A percentile compares a stretch with the other conserved stretches of the same genome.
These are phyloP conservation scores for Ricinus communis DNA, from an alignment of 345 rosid species.

Conservation along the genomic window DNA sequence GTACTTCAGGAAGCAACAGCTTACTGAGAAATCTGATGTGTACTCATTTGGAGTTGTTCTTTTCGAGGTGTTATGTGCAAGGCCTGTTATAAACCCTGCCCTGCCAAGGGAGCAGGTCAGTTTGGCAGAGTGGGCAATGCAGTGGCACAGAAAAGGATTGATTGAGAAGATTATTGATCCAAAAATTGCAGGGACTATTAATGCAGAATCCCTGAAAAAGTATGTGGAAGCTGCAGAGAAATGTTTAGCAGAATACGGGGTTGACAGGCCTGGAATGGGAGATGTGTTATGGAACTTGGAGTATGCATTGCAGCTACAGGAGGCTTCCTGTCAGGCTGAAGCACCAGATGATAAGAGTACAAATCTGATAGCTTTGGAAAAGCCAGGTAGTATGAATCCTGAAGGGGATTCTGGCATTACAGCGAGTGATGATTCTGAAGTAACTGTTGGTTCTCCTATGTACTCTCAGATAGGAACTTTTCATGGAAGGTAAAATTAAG, in stretches of 20 bases:
- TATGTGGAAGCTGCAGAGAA: constrained; percentile 80
- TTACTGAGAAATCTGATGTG: constrained; percentile 82
- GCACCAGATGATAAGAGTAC: constrained; percentile 42
- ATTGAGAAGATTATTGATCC: constrained; percentile 69
- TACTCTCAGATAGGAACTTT: constrained; percentile 30
- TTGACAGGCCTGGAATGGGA: constrained; percentile 82
- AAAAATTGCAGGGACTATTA: constrained; percentile 42
- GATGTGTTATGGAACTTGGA: constrained; percentile 87
- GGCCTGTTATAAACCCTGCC: constrained; percentile 62
- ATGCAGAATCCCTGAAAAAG: constrained; percentile 54
- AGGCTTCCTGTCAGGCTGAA: constrained; percentile 45
- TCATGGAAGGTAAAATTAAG: constrained; percentile 24
- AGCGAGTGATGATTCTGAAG: constrained; percentile 25
- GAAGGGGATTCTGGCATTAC: background rate
- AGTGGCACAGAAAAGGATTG: constrained; percentile 55
- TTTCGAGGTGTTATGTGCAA: constrained; percentile 75
- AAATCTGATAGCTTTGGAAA: constrained; percentile 22
- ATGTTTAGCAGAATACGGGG: constrained; percentile 79
- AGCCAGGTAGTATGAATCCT: background rate
- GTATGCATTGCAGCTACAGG: constrained; percentile 77
- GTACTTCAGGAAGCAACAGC: constrained; percentile 79
- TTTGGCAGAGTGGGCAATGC: constrained; percentile 84
- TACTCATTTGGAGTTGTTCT: constrained; percentile 88
- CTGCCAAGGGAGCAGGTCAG: constrained; percentile 71
- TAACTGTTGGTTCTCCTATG: constrained; percentile 22